Base-by-base conservation (phyloP, 176 grass and related monocot genomes). In the Bromus sterilis region DNA sequence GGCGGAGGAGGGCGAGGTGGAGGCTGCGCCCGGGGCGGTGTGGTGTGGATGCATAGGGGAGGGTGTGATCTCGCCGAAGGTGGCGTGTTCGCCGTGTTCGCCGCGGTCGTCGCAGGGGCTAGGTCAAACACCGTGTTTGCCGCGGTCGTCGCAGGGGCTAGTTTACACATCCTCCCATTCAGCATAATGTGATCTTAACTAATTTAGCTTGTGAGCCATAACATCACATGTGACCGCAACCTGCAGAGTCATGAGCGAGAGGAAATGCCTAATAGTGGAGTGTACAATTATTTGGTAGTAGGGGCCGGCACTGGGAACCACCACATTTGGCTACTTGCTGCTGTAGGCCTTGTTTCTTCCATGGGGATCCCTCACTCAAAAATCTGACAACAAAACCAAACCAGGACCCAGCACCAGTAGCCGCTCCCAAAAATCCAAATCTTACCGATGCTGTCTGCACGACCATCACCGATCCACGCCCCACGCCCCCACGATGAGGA, bases 241-340 rank as follows among this genome's bases (percentile, higher is more conserved):
- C 48, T 57, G 55, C 1, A n/a, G 55, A 11, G 55, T 1, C 20
- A 56, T 31, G 13, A 31, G 13, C 2, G 59, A 31, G 18, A 79
- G 35, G 66, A 84, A 30, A 65, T 71, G 56, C 48, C 57, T 3
- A 31, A 29, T 15, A 66, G 63, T 76, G 66, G 62, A 33, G 53
- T 37, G 31, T 53, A 63, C 65, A 83, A 77, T 83, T 64, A 87
- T 87, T 83, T 64, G 55, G 73, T 53, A 78, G 56, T 78, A 64
- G 43, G 66, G 34, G 56, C 43, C 65, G 33, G 34, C 66, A 73
- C 29, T 32, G 66, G 75, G 33, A 56, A 35, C 80, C 68, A n/a
- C 26, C 78, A 36, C 70, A 62, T 79, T 88, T 88, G 80, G 66
- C 80, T 78, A 66, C 71, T 75, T 84, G 59, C 34, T 73, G 65